Base-by-base conservation (phyloP, 164 flowering plant species). In the Taxillus chinensis region DNA sequence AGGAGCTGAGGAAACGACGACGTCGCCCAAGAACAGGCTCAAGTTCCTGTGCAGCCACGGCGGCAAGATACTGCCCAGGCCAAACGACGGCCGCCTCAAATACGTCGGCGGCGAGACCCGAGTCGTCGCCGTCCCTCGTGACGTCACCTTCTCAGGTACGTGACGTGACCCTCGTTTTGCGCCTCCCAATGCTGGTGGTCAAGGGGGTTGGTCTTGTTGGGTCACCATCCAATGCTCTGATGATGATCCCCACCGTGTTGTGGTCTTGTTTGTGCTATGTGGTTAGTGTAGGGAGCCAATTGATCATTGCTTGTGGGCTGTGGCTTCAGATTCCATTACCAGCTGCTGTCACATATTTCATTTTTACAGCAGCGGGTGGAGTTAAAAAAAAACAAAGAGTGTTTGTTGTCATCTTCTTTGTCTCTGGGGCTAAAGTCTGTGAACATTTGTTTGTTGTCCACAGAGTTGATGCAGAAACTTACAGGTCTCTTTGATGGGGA, bases 71-170 rank as follows among this genome's bases (percentile, higher is more conserved):
- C 64, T 92, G 59, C 92, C 90, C 0, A 73, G 96, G 62, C 86
- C 89, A 3, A 45, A 63, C 11, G 96, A 86, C 55, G 89, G 84
- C 17, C 80, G 69, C 14, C 96, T 92, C 70, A 90, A 88, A 67
- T 92, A 92, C 71, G 83, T 92, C n/a, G 98, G 96, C 39, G 98
- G 98, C 7, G 96, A 90, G 73, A 92, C 96, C 3, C 85, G 98
- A 2, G 79, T 88, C 61, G 66, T 92, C 54, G 78, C 82, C 40
- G 68, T 88, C 41, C 74, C 84, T 48, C 80, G 85, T 2, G 79
- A 77, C 62, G 75, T 81, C 66, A 59, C 59, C 16, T 83, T 81
- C 78, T 70, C 84, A 62, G 98, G 98, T 69, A 62, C 45, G 49
- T 37, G 57, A 17, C 39, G 3, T 10, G 39, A 5, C 2, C 15